Evolutionary conservation across 371 early-diverging fungal genomes (phyloP), one percentile per base, ranked within the genome.

Genomic region (Mucor mucedo): DNA sequence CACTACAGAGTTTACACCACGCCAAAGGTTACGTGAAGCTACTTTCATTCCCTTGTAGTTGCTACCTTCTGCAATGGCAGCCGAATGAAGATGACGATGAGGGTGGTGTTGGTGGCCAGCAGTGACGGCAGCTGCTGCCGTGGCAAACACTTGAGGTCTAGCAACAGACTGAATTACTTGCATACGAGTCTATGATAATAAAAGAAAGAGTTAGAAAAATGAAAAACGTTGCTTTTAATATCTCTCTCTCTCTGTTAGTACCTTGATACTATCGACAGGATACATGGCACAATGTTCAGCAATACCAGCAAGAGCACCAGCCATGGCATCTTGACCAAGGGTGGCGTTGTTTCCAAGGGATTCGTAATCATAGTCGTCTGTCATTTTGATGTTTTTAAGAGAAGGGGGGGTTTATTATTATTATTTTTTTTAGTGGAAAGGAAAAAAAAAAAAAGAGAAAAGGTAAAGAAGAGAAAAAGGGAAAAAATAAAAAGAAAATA

Each of bases 281-380:
- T 91, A 95, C 90, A 94, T 93, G 57, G 95, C 86, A 47, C 90
- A 85, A 71, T 97, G 97, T 74, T 97, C 97, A 52, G 92, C 91
- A 65, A 97, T 95, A 61, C 97, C 97, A 21, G 97, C 97, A 13
- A 95, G 78, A 2, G 96, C 95, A 32, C 97, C 97, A 3, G 97
- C 97, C 52, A 91, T 70, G 70, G 95, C 73, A 68, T 95, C 91
- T 59, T 91, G 87, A 32, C 83, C 63, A 32, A 94, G 71, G 5
- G 89, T 77, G 9, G 92, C 80, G 39, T 85, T 87, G n/a, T 78
- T 83, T n/a, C 95, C 93, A 55, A 96, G 84, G 50, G 89, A 79
- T 79, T 96, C 97, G 76, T 95, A 96, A 71, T 95, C 97, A 57
- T 78, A 77, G 27, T 89, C 91, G 55, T 73, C 78, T 35, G 65